Evolutionary conservation across 108 stramenopile genomes (phyloP).

Genomic region (Discostella stelligeroides): DNA sequence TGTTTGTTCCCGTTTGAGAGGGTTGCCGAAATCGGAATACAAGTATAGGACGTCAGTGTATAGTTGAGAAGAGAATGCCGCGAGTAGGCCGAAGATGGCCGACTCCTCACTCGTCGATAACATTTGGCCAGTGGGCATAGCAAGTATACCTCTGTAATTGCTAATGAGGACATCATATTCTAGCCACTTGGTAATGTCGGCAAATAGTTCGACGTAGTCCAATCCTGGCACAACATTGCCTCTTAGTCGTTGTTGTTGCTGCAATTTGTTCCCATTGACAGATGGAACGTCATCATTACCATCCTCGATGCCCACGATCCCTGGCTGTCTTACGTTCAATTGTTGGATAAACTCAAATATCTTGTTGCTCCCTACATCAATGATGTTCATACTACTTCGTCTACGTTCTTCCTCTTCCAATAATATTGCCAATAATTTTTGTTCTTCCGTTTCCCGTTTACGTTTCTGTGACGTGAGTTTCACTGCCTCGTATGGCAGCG

Average conservation of each 20-base stretch:
- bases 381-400: constrained; percentile 23
- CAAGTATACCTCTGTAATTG: constrained; percentile 58
- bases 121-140: constrained; percentile 34
- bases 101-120: constrained; percentile 57
- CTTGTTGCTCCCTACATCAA: constrained; percentile 36
- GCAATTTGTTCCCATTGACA: background rate
- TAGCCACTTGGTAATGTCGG: constrained; percentile 79
- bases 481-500: constrained; percentile 69
- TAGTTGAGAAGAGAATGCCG: constrained; percentile 67
- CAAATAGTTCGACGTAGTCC: constrained; percentile 74
- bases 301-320: constrained; percentile 3
- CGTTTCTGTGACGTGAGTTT: constrained; percentile 52
- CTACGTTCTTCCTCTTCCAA: constrained; percentile 45
- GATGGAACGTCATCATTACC: background rate
- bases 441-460: constrained; percentile 48
- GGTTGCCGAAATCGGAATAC: constrained; percentile 60
- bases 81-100: constrained; percentile 57
- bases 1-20: constrained; percentile 55
- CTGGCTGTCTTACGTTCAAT: constrained; percentile 14
- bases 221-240: constrained; percentile 26
- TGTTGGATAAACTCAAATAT: constrained; percentile 26
- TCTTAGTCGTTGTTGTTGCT: constrained; percentile 17
- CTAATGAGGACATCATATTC: constrained; percentile 74
- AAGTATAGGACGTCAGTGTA: constrained; percentile 73
- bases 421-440: constrained; percentile 42